These are phyloP conservation scores for Aspergillus glaucus DNA, from an alignment of 2,329 filamentous ascomycete genomes.

Conservation along the genomic window DNA sequence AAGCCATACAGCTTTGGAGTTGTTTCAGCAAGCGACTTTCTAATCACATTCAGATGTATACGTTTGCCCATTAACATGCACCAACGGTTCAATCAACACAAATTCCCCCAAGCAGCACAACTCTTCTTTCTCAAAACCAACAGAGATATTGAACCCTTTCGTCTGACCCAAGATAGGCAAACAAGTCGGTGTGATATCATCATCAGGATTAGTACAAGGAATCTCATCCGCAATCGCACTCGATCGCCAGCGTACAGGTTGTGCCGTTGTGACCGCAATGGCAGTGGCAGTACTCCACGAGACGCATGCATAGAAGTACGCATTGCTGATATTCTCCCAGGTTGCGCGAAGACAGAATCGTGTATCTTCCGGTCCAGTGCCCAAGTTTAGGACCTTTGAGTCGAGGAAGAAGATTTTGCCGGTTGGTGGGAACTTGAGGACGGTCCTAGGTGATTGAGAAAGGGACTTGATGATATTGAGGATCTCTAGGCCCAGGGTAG, in stretches of 20 bases:
- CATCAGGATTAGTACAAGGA: neutral
- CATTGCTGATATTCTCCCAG: conserved; percentile 22
- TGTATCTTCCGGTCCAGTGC: conserved; percentile 9
- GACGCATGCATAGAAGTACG: conserved; percentile 30
- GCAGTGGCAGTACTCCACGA: conserved; percentile 15
- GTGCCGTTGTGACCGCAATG: neutral
- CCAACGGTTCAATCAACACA: conserved; percentile 6
- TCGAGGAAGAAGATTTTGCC: conserved; percentile 32
- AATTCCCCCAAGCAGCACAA: conserved; percentile 13
- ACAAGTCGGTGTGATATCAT: neutral
- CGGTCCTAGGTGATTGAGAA: conserved; percentile 5
- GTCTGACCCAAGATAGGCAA: neutral
- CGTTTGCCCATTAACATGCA: conserved; percentile 4
- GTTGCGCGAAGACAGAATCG: conserved; percentile 18
- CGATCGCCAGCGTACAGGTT: neutral
- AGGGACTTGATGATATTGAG: conserved; percentile 15
- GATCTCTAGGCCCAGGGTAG: conserved; percentile 17
- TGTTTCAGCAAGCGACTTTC: no score
- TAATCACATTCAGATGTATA: no score
- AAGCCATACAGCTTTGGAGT: no score
- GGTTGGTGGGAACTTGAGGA: conserved; percentile 1
- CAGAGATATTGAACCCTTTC: conserved; percentile 8
- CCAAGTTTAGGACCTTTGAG: conserved; percentile 15
- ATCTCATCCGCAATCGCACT: neutral
- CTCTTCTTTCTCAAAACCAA: conserved; percentile 23